A percentile compares a stretch with the other conserved stretches of the same genome.
These are phyloP conservation scores for Metarhizium guizhouense DNA, from an alignment of 2,329 filamentous ascomycete genomes.

Conservation along the genomic window DNA sequence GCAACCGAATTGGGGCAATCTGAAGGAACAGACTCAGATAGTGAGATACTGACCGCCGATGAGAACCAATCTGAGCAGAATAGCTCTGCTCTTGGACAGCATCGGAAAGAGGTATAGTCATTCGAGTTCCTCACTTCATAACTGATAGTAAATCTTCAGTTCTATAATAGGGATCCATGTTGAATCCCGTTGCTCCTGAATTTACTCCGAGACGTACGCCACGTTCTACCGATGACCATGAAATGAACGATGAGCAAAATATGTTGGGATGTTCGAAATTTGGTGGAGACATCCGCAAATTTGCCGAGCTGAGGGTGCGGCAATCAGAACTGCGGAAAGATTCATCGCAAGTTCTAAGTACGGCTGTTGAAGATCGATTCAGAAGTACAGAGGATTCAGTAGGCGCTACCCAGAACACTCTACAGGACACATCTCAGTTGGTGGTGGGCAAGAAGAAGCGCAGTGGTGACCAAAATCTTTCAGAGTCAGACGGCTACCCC, in stretches of 20 bases:
- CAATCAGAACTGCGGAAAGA: neutral
- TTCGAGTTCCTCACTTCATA: neutral
- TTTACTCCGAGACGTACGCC: constrained; percentile 38
- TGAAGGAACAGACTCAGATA: constrained; percentile 11
- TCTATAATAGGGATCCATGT: constrained; percentile 36
- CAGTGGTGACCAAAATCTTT: too few relatives aligned
- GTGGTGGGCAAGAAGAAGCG: too few relatives aligned
- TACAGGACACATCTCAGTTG: too few relatives aligned
- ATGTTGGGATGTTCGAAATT: neutral
- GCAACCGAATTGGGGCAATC: constrained; percentile 24
- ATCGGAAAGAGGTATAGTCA: constrained; percentile 39
- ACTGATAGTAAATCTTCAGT: constrained; percentile 31
- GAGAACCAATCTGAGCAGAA: constrained; percentile 13
- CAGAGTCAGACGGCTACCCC: too few relatives aligned
- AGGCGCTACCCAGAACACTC: neutral
- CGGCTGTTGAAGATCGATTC: neutral
- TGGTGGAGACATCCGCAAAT: neutral
- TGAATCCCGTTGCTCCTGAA: constrained; percentile 46
- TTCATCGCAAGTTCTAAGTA: too few relatives aligned
- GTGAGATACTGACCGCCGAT: constrained; percentile 13
- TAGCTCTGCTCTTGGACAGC: constrained; percentile 24
- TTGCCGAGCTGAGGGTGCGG: neutral
- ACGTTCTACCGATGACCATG: neutral
- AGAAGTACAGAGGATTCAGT: neutral
- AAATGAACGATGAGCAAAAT: neutral